Conservation (phyloP, 352 stramenopile genomes). For the Globisporangium iwayamae region DNA sequence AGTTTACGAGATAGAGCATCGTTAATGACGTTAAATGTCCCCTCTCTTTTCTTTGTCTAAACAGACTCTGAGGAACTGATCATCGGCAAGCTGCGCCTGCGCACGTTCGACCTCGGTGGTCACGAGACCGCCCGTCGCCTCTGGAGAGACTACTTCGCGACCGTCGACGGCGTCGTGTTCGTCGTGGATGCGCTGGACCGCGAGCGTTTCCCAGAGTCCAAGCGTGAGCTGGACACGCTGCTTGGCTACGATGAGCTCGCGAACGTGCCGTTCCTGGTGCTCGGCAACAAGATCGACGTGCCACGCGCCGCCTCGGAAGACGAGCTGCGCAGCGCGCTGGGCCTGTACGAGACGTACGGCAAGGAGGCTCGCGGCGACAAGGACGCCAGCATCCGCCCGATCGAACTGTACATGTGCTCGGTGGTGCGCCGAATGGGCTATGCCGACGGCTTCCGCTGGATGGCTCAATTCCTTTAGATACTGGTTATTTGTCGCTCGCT, state of each 20-base stretch:
- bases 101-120: conserved; percentile 99
- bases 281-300: conserved; percentile 99
- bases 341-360: conserved; percentile 98
- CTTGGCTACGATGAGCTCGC: conserved; percentile 97
- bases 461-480: conserved; percentile 87
- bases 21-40: neutral
- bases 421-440: conserved; percentile 99
- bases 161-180: conserved; percentile 99
- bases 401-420: conserved; percentile 99
- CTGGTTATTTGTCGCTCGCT: conserved; percentile 7
- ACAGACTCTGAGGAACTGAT: conserved; percentile 90
- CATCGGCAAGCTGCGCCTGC: conserved; percentile 98
- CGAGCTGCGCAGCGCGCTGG: conserved; percentile 95
- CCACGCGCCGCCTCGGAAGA: conserved; percentile 96
- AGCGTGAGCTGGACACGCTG: conserved; percentile 97
- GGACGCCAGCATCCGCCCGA: conserved; percentile 90
- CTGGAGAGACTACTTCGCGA: conserved; percentile 99
- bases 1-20: neutral
- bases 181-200: conserved; percentile 98
- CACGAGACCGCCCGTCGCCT: conserved; percentile 97
- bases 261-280: conserved; percentile 98
- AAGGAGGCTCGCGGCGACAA: conserved; percentile 94
- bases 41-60: neutral
- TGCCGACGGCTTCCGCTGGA: conserved; percentile 93
- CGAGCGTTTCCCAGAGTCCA: conserved; percentile 98